phyloP scores from a whole-genome alignment of 2,329 filamentous ascomycete species.

The Colletotrichum ledebouriae region DNA sequence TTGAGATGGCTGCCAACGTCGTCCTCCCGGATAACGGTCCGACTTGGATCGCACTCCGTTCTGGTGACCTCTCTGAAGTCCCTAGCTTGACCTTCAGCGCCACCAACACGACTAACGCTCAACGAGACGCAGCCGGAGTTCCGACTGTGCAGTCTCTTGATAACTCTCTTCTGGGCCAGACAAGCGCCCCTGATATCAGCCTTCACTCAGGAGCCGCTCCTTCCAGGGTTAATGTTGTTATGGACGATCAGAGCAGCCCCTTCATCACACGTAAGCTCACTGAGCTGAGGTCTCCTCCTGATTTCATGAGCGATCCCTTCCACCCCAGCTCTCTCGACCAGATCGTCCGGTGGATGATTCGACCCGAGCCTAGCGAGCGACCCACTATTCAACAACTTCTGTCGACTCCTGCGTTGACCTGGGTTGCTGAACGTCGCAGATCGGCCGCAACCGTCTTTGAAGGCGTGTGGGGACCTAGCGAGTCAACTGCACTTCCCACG shows the following conservation, averaged over 20 bases:
- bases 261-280: constrained; percentile 55
- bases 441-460: constrained; percentile 96
- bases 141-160: constrained; percentile 41
- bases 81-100: constrained; percentile 88
- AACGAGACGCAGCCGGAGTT: constrained; percentile 41
- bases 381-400: constrained; percentile 83
- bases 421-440: constrained; percentile 82
- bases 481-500: constrained; percentile 57
- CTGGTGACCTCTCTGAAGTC: constrained; percentile 89
- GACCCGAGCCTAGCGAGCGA: constrained; percentile 78
- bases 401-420: constrained; percentile 79
- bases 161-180: constrained; percentile 37
- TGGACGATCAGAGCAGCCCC: constrained; percentile 54
- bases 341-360: constrained; percentile 90
- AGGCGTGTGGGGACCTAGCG: constrained; percentile 92
- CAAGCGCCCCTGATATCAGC: constrained; percentile 43
- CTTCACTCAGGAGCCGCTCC: constrained; percentile 53
- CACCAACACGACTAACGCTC: constrained; percentile 52
- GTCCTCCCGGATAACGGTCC: constrained; percentile 92
- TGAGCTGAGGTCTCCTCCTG: constrained; percentile 74
- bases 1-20: constrained; percentile 95
- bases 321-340: constrained; percentile 84
- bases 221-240: constrained; percentile 43
- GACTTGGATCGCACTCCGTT: constrained; percentile 90
- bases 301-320: constrained; percentile 86